Evolutionary conservation across 768 basidiomycete species (phyloP), one percentile per base, ranked within the genome.

Genomic region (Sporobolomyces pararoseus): DNA sequence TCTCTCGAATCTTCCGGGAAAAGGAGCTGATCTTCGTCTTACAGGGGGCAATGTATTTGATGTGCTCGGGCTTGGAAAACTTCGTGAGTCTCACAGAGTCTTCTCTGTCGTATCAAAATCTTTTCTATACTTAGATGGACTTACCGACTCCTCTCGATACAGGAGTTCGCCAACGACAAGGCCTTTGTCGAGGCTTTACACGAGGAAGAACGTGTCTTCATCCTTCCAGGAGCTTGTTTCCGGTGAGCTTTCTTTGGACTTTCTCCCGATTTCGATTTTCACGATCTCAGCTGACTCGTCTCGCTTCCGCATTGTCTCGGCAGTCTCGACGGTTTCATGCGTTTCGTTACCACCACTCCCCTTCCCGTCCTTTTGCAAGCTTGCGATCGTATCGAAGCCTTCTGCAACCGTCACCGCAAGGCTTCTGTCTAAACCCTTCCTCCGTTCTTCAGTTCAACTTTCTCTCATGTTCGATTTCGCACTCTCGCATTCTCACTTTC

Each of bases 291-390:
- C n/a, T 63, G 32, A 25, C 19, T 6, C 1, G 23, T 6, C n/a
- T 13, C 9, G 39, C 17, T 42, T 42, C 37, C 13, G 25, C 39
- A 9, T 29, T 52, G 25, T 52, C 27, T n/a, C n/a, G n/a, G 13
- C n/a, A 61, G 66, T 23, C 63, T 74, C 39, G 54, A 65, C 19
- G 66, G 66, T 16, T 74, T 44, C 70, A 63, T 74, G 32, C 73
- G 73, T 9, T 74, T 74, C 62, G 73, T 74, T 13, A 74, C 73
- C 25, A 74, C 73, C 13, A 70, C 70, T 3, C 73, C 73, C 0
- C 66, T 74, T 16, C 50, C 59, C 1, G 27, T 63, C 39, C 64
- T 74, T 29, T 32, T 74, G 17, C 54, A 71, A 34, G 73, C 73
- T 3, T 63, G 59, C 49, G 73, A 74, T 29, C 63, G 73, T 3